These are phyloP conservation scores for Phtheirospermum japonicum DNA, from an alignment of 257 asterid species.

Conservation along the genomic window DNA sequence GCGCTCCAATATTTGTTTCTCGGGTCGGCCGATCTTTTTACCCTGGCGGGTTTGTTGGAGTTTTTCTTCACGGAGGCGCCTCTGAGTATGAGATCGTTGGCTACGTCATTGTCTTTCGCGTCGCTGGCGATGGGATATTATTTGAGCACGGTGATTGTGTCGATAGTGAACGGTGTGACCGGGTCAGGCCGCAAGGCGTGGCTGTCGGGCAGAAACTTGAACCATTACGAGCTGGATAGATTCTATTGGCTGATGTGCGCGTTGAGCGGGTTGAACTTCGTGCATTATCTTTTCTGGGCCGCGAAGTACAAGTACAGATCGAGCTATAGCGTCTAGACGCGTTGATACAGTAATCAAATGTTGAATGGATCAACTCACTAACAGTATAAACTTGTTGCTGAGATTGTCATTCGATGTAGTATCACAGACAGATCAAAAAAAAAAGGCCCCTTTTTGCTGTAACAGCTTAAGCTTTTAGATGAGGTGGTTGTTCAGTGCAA, in stretches of 20 bases:
- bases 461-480: too few species aligned
- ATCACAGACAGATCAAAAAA: too few species aligned
- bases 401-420: too few species aligned
- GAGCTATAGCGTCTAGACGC: neutral
- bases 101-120: slow-evolving; percentile 82
- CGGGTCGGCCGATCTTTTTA: slow-evolving; percentile 92
- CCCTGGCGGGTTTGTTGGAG: slow-evolving; percentile 79
- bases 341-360: too few species aligned
- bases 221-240: slow-evolving; percentile 60
- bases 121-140: slow-evolving; percentile 88
- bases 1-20: slow-evolving; percentile 78
- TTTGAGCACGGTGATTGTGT: slow-evolving; percentile 68
- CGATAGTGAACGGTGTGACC: slow-evolving; percentile 62
- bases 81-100: slow-evolving; percentile 73
- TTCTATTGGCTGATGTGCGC: slow-evolving; percentile 87
- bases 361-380: neutral
- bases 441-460: too few species aligned
- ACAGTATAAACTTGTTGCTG: too few species aligned
- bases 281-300: slow-evolving; percentile 87
- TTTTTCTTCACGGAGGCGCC: slow-evolving; percentile 97
- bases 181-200: slow-evolving; percentile 53
- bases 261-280: slow-evolving; percentile 72
- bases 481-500: too few species aligned
- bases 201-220: slow-evolving; percentile 69
- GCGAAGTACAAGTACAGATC: slow-evolving; percentile 61